A percentile compares a stretch with the other conserved stretches of the same genome.
Conservation (phyloP, 768 basidiomycete genomes). For the Collybia sp. region DNA sequence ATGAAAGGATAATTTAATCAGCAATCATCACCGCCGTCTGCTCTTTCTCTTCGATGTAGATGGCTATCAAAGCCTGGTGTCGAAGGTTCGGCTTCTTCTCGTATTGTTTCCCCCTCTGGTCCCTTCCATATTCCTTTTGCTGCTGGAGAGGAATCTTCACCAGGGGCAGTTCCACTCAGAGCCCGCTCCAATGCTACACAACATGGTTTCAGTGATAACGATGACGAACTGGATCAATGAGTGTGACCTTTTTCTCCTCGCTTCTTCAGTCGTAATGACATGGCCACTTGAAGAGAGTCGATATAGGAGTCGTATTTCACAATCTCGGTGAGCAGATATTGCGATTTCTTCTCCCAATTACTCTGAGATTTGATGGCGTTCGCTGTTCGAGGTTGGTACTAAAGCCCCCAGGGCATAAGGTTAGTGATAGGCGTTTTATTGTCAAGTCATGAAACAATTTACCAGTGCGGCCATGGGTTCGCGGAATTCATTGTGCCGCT, state of each 20-base stretch:
- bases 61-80: constrained; percentile 21
- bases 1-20: constrained; percentile 11
- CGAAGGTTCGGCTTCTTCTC: constrained; percentile 26
- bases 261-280: constrained; percentile 81
- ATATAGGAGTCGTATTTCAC: constrained; percentile 96
- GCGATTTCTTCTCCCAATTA: constrained; percentile 93
- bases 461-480: constrained; percentile 82
- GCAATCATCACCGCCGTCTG: constrained; percentile 16
- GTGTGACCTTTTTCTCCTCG: constrained; percentile 74
- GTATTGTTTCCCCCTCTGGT: constrained; percentile 26
- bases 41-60: constrained; percentile 20
- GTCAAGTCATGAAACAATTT: constrained; percentile 3
- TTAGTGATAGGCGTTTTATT: constrained; percentile 2
- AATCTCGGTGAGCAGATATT: constrained; percentile 85
- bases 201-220: constrained; percentile 2
- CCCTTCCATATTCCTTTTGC: constrained; percentile 26
- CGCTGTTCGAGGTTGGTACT: constrained; percentile 79
- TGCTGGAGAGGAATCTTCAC: constrained; percentile 16
- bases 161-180: constrained; percentile 23
- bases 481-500: constrained; percentile 78
- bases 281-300: constrained; percentile 80
- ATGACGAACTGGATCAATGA: neutral
- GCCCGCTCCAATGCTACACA: constrained; percentile 27
- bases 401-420: constrained; percentile 10
- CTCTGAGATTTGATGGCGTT: constrained; percentile 72